Percentiles rank a stretch among this genome's conserved stretches.
phyloP scores from a whole-genome alignment of 495 filamentous ascomycete genomes.

The Penicillium chermesinum region DNA sequence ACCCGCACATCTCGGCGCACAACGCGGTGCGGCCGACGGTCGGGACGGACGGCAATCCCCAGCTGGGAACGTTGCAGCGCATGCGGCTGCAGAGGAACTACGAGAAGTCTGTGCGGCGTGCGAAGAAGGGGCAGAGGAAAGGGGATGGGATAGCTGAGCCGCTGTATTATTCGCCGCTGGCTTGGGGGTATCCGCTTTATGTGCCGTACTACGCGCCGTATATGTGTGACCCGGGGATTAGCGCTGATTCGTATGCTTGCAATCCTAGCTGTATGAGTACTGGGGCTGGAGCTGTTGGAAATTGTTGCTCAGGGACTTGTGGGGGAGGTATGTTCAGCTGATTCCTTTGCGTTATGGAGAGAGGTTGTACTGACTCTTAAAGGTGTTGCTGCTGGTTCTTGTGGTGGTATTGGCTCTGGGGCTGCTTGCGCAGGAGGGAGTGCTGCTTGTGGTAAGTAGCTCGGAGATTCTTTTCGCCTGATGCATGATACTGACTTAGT shows the following conservation, averaged over 20 bases:
- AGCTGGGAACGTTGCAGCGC: conserved; percentile 9
- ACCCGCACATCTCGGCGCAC: conserved; percentile 71
- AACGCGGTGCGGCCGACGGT: conserved; percentile 42
- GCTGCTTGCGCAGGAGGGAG: conserved; percentile 22
- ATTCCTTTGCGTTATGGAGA: conserved; percentile 15
- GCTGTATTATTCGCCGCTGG: conserved; percentile 26
- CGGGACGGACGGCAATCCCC: conserved; percentile 3
- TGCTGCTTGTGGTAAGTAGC: conserved; percentile 33
- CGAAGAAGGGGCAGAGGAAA: conserved; percentile 52
- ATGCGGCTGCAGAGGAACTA: conserved; percentile 48
- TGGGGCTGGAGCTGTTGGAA: conserved; percentile 34
- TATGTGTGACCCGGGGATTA: conserved; percentile 43
- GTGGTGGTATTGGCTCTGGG: background rate
- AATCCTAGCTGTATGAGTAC: conserved; percentile 45
- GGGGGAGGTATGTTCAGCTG: conserved; percentile 37
- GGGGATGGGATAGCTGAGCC: conserved; percentile 26
- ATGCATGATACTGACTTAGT: background rate
- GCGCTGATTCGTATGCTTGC: conserved; percentile 33
- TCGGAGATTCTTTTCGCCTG: background rate
- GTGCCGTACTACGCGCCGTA: conserved; percentile 52
- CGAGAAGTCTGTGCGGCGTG: conserved; percentile 55
- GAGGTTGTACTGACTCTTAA: background rate
- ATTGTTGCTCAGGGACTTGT: conserved; percentile 46
- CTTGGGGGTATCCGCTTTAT: conserved; percentile 45
- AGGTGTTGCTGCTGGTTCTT: background rate